phyloP scores from a whole-genome alignment of 306 rosid genomes.

The Glycine soja region DNA sequence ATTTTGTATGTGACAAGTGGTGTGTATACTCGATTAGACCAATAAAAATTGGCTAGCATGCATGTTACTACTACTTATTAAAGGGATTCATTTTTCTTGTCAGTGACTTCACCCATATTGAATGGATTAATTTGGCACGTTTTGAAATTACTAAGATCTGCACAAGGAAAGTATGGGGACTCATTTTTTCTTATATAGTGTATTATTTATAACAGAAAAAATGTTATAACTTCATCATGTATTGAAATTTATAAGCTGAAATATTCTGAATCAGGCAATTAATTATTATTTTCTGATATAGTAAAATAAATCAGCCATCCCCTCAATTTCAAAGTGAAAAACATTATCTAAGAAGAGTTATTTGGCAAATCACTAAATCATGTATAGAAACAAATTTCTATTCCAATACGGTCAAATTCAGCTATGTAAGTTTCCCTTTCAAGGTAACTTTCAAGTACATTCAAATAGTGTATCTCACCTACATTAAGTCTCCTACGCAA shows the following conservation, averaged over 20 bases:
- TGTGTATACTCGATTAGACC: conserved; percentile 31
- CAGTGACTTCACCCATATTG: conserved; percentile 1
- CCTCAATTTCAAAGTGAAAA: conserved; percentile 14
- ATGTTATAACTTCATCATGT: background rate
- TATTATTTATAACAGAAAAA: background rate
- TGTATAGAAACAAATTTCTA: conserved; percentile 41
- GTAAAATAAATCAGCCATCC: conserved; percentile 15
- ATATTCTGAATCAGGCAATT: conserved; percentile 28
- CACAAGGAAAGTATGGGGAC: conserved; percentile 14
- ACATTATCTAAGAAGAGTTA: background rate
- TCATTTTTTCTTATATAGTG: background rate
- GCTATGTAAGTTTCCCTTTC: conserved; percentile 36
- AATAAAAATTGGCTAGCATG: conserved; percentile 13
- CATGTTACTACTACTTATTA: background rate
- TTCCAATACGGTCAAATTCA: conserved; percentile 24
- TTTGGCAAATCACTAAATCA: conserved; percentile 31
- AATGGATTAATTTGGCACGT: conserved; percentile 20
- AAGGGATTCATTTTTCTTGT: conserved; percentile 21
- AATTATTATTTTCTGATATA: conserved; percentile 9
- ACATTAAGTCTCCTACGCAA: conserved; percentile 34
- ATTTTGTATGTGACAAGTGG: conserved; percentile 23
- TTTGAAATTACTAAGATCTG: conserved; percentile 16
- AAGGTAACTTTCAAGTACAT: conserved; percentile 47
- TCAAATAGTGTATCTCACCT: conserved; percentile 34
- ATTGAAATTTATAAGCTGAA: background rate